phyloP scores from a whole-genome alignment of 345 rosid genomes.

The Eucalyptus pauciflora region DNA sequence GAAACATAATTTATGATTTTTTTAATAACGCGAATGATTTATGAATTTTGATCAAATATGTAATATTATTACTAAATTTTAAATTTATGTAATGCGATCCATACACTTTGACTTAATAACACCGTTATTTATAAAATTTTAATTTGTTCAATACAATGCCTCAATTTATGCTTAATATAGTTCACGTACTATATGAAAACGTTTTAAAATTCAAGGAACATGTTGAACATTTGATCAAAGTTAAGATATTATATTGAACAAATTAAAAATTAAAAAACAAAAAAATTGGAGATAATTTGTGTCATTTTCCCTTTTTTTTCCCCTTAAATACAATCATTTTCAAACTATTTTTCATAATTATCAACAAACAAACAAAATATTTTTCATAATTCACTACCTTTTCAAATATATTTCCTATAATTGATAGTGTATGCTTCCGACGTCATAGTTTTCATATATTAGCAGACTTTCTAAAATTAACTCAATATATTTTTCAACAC shows the following conservation, averaged over 20 bases:
- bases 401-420: not conserved
- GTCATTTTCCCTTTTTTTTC: too few relatives aligned
- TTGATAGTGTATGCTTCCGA: not conserved
- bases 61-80: too few relatives aligned
- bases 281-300: too few relatives aligned
- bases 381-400: too few relatives aligned
- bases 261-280: too few relatives aligned
- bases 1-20: too few relatives aligned
- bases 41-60: too few relatives aligned
- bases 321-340: not conserved
- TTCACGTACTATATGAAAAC: rapidly evolving
- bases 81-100: rapidly evolving
- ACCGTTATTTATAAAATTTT: rapidly evolving
- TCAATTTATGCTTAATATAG: too few relatives aligned
- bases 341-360: not conserved
- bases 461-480: not conserved
- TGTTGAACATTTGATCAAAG: too few relatives aligned
- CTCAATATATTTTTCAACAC: not conserved
- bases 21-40: rapidly evolving
- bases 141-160: rapidly evolving
- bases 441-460: not conserved
- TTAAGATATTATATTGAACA: rapidly evolving
- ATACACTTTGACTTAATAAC: too few relatives aligned
- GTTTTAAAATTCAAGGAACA: not conserved
- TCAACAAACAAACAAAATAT: not conserved